phyloP scores from a whole-genome alignment of 176 grass and related monocot genomes.

The Oryza nivara region DNA sequence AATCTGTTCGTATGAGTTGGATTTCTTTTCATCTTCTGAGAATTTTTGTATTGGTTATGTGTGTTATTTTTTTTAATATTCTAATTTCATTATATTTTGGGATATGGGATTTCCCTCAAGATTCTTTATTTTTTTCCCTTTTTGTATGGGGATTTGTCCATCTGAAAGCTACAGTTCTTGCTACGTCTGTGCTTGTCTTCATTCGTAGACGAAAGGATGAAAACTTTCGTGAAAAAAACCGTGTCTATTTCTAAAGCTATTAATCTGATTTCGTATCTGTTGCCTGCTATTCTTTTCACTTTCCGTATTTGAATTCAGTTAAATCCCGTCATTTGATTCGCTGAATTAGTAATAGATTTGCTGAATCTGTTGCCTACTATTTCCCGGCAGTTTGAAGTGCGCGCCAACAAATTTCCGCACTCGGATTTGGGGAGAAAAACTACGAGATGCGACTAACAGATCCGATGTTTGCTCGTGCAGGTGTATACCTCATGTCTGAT shows the following conservation, averaged over 20 bases:
- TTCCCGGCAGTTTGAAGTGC: slow-evolving; percentile 3
- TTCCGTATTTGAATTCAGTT: slow-evolving; percentile 14
- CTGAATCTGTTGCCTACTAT: no score
- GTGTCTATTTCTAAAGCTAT: slow-evolving; percentile 13
- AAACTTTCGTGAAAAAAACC: slow-evolving; percentile 26
- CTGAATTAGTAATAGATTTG: background rate
- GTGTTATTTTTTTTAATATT: background rate
- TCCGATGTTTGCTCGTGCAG: slow-evolving; percentile 50
- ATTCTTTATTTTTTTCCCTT: slow-evolving; percentile 22
- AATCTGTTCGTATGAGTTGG: background rate
- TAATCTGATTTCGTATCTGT: slow-evolving; percentile 28
- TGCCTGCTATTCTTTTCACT: background rate
- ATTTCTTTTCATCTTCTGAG: background rate
- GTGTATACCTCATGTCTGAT: slow-evolving; percentile 80
- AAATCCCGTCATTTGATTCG: slow-evolving; percentile 7
- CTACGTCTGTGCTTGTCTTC: slow-evolving; percentile 30
- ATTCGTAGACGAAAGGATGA: background rate
- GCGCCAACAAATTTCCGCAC: background rate
- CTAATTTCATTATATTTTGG: background rate
- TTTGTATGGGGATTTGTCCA: slow-evolving; percentile 28
- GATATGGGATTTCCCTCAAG: slow-evolving; percentile 21
- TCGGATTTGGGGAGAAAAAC: background rate
- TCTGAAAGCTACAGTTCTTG: slow-evolving; percentile 47
- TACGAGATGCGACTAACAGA: slow-evolving; percentile 33
- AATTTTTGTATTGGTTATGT: slow-evolving; percentile 3